Conservation (phyloP, 2,329 filamentous ascomycete species). For the Exophiala sp. region DNA sequence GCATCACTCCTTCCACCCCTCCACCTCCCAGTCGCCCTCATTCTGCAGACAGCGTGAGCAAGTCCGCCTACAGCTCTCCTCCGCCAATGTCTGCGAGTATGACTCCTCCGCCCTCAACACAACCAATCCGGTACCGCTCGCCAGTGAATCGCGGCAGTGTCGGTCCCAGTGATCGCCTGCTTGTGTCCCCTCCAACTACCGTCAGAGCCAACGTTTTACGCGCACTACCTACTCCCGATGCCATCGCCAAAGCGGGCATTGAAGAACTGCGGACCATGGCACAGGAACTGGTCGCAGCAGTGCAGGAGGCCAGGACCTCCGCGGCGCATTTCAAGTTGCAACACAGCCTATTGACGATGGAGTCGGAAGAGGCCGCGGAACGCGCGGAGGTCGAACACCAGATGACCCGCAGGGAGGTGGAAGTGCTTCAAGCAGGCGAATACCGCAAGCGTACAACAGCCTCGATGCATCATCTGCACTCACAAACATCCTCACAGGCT, state of each 20-base stretch:
- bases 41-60: conserved; percentile 23
- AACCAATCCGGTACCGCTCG: conserved; percentile 25
- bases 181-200: conserved; percentile 44
- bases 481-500: conserved; percentile 40
- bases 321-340: conserved; percentile 87
- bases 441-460: conserved; percentile 50
- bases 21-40: conserved; percentile 16
- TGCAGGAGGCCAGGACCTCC: conserved; percentile 70
- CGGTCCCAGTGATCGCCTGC: conserved; percentile 10
- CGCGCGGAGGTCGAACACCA: conserved; percentile 85
- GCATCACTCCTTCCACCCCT: conserved; percentile 20
- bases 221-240: conserved; percentile 44
- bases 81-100: conserved; percentile 24
- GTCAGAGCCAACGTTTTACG: conserved; percentile 40
- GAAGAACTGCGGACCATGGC: conserved; percentile 51
- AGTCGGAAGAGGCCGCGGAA: conserved; percentile 77
- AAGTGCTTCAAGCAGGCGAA: conserved; percentile 71
- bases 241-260: conserved; percentile 48
- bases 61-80: conserved; percentile 23
- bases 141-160: conserved; percentile 13
- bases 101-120: conserved; percentile 27
- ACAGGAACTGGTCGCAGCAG: conserved; percentile 47
- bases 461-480: conserved; percentile 31
- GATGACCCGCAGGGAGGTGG: conserved; percentile 81
- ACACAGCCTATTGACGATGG: conserved; percentile 74